These are phyloP conservation scores for Sporothrix brasiliensis DNA, from an alignment of 2,329 filamentous ascomycete species.

Conservation along the genomic window DNA sequence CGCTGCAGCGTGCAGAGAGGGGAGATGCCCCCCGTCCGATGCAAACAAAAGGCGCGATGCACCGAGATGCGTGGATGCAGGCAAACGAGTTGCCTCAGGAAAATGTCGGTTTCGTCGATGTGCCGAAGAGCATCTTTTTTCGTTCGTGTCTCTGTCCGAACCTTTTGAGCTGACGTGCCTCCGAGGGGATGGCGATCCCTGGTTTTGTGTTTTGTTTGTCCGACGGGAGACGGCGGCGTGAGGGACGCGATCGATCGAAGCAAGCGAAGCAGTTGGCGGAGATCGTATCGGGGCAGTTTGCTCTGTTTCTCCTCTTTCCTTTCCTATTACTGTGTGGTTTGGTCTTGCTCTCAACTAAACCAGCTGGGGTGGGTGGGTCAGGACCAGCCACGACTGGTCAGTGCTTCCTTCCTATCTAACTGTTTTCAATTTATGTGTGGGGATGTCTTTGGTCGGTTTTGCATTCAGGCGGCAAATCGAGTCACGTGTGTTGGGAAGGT, in stretches of 20 bases:
- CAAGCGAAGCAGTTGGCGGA: constrained; percentile 8
- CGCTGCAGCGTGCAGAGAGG: constrained; percentile 2
- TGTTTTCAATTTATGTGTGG: background rate
- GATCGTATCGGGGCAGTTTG: background rate
- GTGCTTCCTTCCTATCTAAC: background rate
- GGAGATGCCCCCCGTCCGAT: constrained; percentile 5
- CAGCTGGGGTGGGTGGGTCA: background rate
- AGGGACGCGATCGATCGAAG: background rate
- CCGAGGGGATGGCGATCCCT: background rate
- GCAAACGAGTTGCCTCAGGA: background rate
- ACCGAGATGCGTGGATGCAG: background rate
- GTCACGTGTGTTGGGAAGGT: background rate
- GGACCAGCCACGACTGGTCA: constrained; percentile 19
- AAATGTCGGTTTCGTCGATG: background rate
- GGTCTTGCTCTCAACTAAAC: background rate
- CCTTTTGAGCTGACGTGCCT: background rate
- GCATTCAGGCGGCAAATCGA: background rate
- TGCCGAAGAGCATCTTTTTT: background rate
- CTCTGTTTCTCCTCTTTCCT: background rate
- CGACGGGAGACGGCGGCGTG: background rate
- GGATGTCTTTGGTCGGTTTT: background rate
- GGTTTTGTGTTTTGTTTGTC: background rate
- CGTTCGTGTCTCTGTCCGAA: too few relatives aligned
- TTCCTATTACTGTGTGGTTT: background rate
- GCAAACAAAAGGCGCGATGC: background rate